Percentiles rank a stretch among this genome's conserved stretches.
phyloP scores from a whole-genome alignment of 495 filamentous ascomycete genomes.

The Podospora didyma region DNA sequence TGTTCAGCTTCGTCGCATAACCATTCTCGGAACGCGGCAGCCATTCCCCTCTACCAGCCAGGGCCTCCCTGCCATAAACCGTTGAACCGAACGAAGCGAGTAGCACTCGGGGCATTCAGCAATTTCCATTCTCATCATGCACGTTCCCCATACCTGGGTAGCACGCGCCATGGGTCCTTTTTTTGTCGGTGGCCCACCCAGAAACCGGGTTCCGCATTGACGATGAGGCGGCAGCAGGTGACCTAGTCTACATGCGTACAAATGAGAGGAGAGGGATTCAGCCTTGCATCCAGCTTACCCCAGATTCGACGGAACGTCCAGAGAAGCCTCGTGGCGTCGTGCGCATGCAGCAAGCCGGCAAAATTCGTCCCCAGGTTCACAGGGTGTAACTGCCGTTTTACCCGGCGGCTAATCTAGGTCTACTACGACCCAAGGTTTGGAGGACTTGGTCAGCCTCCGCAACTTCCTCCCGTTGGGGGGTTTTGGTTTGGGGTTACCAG shows the following conservation, averaged over 20 bases:
- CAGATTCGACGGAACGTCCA: neutral
- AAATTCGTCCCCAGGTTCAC: neutral
- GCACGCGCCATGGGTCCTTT: neutral
- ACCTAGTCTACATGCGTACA: neutral
- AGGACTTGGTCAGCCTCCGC: neutral
- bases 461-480: neutral
- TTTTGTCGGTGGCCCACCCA: neutral
- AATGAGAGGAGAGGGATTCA: slow-evolving; percentile 17
- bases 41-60: no score
- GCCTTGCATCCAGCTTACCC: slow-evolving; percentile 4
- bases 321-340: no score
- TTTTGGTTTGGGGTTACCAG: no score
- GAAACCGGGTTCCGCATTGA: slow-evolving; percentile 16
- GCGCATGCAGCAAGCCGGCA: no score
- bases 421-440: slow-evolving; percentile 8
- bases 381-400: slow-evolving; percentile 16
- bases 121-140: neutral
- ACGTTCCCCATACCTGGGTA: neutral
- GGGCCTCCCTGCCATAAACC: no score
- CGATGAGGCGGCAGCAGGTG: neutral
- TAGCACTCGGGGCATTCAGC: neutral
- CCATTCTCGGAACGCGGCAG: no score
- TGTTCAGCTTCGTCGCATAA: no score
- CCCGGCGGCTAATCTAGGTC: slow-evolving; percentile 16
- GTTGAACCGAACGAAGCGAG: no score